A percentile compares a stretch with the other conserved stretches of the same genome.
phyloP scores from a whole-genome alignment of 1,139 yeast species.

The Yamadazyma spencermartinsiae region DNA sequence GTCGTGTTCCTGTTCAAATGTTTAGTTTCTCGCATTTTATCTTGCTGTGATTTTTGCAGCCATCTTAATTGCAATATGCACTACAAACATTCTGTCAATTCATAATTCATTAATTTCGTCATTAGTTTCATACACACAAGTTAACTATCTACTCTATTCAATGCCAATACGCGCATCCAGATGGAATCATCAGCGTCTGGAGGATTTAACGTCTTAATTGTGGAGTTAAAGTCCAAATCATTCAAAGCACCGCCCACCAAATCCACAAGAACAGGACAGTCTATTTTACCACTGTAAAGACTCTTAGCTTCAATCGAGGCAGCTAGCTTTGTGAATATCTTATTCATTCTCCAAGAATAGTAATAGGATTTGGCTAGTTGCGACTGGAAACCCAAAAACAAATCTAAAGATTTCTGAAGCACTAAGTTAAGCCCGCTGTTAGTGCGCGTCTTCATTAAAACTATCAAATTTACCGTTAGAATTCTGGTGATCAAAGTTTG shows the following conservation, averaged over 20 bases:
- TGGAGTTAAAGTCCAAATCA: constrained; percentile 4
- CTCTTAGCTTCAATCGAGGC: neutral
- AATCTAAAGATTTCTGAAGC: neutral
- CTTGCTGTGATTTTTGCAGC: too few relatives aligned
- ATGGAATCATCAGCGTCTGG: constrained; percentile 4
- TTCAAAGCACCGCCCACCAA: neutral
- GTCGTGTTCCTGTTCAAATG: too few relatives aligned
- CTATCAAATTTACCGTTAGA: neutral
- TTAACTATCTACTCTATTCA: neutral
- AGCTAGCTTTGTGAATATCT: constrained; percentile 4
- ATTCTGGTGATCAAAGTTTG: constrained; percentile 5
- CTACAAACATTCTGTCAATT: too few relatives aligned
- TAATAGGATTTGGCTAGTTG: constrained; percentile 3
- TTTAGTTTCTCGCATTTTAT: too few relatives aligned
- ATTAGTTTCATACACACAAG: too few relatives aligned
- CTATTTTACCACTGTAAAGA: neutral
- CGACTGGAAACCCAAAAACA: constrained; percentile 3
- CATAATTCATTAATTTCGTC: too few relatives aligned
- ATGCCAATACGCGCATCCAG: constrained; percentile 7
- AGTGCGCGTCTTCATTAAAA: constrained; percentile 3
- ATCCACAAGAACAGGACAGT: neutral
- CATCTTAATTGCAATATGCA: too few relatives aligned
- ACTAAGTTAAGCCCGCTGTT: neutral
- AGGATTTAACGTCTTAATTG: constrained; percentile 3
- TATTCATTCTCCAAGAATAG: constrained; percentile 10